Conservation (phyloP, 495 filamentous ascomycete species). For the Ascobolus immersus region DNA sequence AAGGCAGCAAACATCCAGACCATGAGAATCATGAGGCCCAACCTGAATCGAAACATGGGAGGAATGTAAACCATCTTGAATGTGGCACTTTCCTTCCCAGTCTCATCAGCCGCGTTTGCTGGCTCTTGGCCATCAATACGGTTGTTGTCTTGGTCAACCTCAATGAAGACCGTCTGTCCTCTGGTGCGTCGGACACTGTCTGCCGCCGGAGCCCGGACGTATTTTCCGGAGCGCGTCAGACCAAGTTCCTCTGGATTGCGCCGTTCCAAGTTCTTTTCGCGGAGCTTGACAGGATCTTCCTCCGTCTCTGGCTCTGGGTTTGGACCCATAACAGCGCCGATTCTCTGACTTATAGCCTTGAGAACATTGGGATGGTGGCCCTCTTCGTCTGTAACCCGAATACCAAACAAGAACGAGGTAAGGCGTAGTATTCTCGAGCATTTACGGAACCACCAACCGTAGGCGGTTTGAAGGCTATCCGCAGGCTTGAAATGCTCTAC, state of each 20-base stretch:
- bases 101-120: slow-evolving; percentile 28
- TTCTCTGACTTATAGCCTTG: slow-evolving; percentile 24
- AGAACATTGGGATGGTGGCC: slow-evolving; percentile 30
- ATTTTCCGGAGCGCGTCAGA: slow-evolving; percentile 50
- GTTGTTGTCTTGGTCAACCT: slow-evolving; percentile 45
- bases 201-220: slow-evolving; percentile 68
- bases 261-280: slow-evolving; percentile 6
- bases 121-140: slow-evolving; percentile 29
- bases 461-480: slow-evolving; percentile 56
- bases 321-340: slow-evolving; percentile 23
- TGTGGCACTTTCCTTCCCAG: slow-evolving; percentile 34
- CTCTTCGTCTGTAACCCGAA: slow-evolving; percentile 57
- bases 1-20: slow-evolving; percentile 86
- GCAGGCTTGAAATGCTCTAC: slow-evolving; percentile 62
- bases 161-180: slow-evolving; percentile 51
- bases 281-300: slow-evolving; percentile 3
- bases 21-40: slow-evolving; percentile 61
- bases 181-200: slow-evolving; percentile 88
- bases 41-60: slow-evolving; percentile 52
- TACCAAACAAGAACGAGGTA: slow-evolving; percentile 78
- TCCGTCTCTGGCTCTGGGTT: slow-evolving; percentile 13
- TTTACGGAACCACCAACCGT: slow-evolving; percentile 84
- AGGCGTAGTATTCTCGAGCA: slow-evolving; percentile 60
- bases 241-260: slow-evolving; percentile 20
- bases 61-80: slow-evolving; percentile 76